Conservation (phyloP, 2,329 filamentous ascomycete genomes). For the Lasiodiplodia citricola region DNA sequence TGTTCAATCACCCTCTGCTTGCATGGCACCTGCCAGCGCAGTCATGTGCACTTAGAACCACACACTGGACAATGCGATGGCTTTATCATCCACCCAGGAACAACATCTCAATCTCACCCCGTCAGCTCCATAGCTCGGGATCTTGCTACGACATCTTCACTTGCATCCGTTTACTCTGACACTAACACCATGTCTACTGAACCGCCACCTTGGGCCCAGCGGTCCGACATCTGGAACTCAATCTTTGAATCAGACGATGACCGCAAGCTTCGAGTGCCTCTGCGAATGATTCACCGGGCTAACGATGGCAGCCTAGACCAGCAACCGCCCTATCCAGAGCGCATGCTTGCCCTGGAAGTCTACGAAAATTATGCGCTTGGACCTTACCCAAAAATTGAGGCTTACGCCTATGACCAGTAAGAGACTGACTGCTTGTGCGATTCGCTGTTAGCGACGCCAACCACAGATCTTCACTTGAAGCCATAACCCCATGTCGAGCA, state of each 20-base stretch:
- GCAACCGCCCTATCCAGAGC: background rate
- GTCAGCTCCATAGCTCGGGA: background rate
- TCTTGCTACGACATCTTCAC: background rate
- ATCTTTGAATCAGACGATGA: background rate
- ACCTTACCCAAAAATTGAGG: background rate
- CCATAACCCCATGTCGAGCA: background rate
- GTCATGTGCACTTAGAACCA: background rate
- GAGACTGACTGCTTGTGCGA: background rate
- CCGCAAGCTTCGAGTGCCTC: background rate
- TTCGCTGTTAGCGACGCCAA: background rate
- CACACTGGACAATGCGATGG: background rate
- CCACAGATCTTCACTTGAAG: background rate
- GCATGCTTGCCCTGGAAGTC: background rate
- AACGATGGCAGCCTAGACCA: background rate
- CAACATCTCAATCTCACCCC: background rate
- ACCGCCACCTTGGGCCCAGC: background rate
- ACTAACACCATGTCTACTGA: background rate
- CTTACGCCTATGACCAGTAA: constrained; percentile 8
- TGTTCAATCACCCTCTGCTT: background rate
- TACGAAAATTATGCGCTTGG: background rate
- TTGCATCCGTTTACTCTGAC: background rate
- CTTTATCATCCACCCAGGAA: background rate
- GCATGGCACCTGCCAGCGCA: background rate
- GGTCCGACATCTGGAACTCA: background rate
- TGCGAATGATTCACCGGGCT: background rate